Evolutionary conservation across 2,329 filamentous ascomycete genomes (phyloP).

Genomic region (Pseudopyricularia javanii): DNA sequence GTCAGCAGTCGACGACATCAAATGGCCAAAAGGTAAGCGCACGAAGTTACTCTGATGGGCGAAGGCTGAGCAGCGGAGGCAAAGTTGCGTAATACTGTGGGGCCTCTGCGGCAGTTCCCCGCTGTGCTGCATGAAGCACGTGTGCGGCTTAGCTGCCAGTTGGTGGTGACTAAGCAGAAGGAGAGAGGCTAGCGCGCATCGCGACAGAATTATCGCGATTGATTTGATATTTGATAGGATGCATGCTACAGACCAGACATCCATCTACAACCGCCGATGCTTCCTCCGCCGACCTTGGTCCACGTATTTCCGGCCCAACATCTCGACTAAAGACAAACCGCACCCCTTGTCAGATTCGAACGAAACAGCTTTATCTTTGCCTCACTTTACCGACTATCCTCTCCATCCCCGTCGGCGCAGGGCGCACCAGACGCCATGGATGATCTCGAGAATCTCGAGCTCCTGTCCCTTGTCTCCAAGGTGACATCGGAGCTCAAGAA

Average conservation of each 20-base stretch:
- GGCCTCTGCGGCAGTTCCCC: neutral
- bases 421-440: slow-evolving; percentile 47
- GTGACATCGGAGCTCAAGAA: slow-evolving; percentile 92
- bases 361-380: no score
- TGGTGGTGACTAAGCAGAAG: no score
- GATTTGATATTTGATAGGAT: no score
- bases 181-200: no score
- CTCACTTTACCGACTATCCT: neutral
- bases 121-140: neutral
- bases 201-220: no score
- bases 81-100: neutral
- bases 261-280: no score
- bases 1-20: neutral
- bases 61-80: neutral
- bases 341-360: no score
- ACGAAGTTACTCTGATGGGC: neutral
- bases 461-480: slow-evolving; percentile 87
- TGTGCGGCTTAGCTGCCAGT: neutral
- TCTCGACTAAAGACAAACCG: no score
- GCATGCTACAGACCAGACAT: no score
- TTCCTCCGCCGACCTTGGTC: no score
- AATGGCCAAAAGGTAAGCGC: neutral
- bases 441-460: slow-evolving; percentile 81
- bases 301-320: no score
- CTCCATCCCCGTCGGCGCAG: neutral